These are phyloP conservation scores for Ophiostoma pallidulum DNA, from an alignment of 2,329 filamentous ascomycete species.

Conservation along the genomic window DNA sequence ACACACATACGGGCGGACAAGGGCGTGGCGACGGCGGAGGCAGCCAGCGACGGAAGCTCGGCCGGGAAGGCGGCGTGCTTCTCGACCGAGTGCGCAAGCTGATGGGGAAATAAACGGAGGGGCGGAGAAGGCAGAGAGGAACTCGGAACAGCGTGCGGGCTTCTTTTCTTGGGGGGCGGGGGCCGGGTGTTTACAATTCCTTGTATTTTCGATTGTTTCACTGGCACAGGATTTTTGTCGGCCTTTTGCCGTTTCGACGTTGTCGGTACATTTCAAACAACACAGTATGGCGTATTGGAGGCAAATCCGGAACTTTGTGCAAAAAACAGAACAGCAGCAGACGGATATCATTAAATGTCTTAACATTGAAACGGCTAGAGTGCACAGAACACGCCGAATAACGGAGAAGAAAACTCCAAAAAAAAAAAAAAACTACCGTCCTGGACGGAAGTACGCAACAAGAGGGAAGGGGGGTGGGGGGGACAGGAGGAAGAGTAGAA, in stretches of 20 bases:
- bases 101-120: slow-evolving; percentile 35
- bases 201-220: too few relatives aligned
- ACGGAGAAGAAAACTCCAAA: not conserved
- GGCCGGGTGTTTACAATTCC: too few relatives aligned
- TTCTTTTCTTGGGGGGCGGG: too few relatives aligned
- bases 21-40: not conserved
- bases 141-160: too few relatives aligned
- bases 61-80: slow-evolving; percentile 68
- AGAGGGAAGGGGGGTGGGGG: not conserved
- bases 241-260: too few relatives aligned
- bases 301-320: not conserved
- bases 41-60: slow-evolving; percentile 57
- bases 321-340: slow-evolving; percentile 14
- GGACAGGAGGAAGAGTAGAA: too few relatives aligned
- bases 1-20: slow-evolving; percentile 44
- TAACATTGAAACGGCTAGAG: slow-evolving; percentile 16
- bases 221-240: too few relatives aligned
- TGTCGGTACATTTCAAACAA: too few relatives aligned
- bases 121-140: too few relatives aligned
- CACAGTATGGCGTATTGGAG: too few relatives aligned
- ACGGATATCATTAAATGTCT: slow-evolving; percentile 26
- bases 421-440: not conserved
- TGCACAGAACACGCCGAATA: not conserved
- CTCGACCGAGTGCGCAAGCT: slow-evolving; percentile 70
- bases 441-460: not conserved